Conservation (phyloP, 495 filamentous ascomycete species). For the Lophiotrema nucula region DNA sequence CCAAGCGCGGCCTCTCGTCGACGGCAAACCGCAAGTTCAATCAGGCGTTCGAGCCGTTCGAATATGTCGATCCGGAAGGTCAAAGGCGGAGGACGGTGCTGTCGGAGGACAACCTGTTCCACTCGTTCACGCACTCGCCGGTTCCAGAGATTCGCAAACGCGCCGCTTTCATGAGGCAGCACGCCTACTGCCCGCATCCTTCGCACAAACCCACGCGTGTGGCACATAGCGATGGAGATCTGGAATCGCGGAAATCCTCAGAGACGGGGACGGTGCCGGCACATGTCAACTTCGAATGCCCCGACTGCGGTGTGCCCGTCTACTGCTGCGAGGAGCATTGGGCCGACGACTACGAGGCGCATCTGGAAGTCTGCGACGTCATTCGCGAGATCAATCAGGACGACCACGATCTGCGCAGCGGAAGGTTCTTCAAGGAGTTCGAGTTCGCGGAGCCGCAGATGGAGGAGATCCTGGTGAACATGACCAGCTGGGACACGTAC, state of each 20-base stretch:
- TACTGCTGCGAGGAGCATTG: constrained; percentile 93
- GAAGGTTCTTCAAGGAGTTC: constrained; percentile 91
- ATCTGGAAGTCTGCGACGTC: constrained; percentile 88
- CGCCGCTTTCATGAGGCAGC: constrained; percentile 83
- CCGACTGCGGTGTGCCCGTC: constrained; percentile 91
- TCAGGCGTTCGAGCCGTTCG: constrained; percentile 15
- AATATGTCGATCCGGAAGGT: constrained; percentile 25
- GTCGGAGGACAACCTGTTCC: constrained; percentile 81
- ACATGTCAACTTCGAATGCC: constrained; percentile 90
- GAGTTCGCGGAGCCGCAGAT: constrained; percentile 83
- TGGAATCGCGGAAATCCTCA: constrained; percentile 55
- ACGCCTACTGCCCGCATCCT: constrained; percentile 89
- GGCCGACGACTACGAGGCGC: constrained; percentile 88
- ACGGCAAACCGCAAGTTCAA: constrained; percentile 11
- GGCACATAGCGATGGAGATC: constrained; percentile 58
- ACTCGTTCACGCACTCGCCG: constrained; percentile 84
- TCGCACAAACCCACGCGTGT: constrained; percentile 69
- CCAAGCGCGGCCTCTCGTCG: constrained; percentile 25
- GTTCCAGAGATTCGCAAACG: constrained; percentile 77
- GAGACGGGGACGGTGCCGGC: constrained; percentile 60
- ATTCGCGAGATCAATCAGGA: constrained; percentile 94
- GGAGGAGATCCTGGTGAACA: constrained; percentile 89
- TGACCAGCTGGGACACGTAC: constrained; percentile 98
- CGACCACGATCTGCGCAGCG: constrained; percentile 89
- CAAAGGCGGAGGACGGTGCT: constrained; percentile 51